Evolutionary conservation across 371 early-diverging fungal species (phyloP), one percentile per base, ranked within the genome.

Genomic region (Mortierella sp.): DNA sequence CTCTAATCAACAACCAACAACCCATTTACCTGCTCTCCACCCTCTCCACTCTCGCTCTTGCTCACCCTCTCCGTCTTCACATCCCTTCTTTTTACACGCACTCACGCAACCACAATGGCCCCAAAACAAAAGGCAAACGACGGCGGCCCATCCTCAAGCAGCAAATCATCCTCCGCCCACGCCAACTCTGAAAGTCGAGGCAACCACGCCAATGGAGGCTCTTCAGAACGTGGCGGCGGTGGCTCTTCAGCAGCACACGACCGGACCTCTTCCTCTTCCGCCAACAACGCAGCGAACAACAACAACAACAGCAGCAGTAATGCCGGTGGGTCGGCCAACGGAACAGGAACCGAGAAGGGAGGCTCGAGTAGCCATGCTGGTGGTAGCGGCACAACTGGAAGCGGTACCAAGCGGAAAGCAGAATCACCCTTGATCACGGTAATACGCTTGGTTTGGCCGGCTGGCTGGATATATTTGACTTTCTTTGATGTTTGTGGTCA

Each of bases 321-420:
- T 31, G 52, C 37, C n/a, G 71, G 68, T 0, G 71, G 63, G 2
- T 40, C 68, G 22, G 75, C 64, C 19, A 31, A 41, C n/a, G 75
- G 66, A 45, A 24, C 68, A 40, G 79, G 66, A 31, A 52, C 24
- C 47, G 77, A 79, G 41, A 79, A 74, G 29, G 66, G 61, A 61
- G 61, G 50, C 34, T 69, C 73, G 31, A 66, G 74, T 52, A 47
- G 66, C 14, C 55, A 66, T 50, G 31, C 67, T 29, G 79, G 66
- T 4, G 31, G 64, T 10, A 53, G 74, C 26, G 72, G 67, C 4
- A 43, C 65, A 37, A 61, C 61, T 19, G 61, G 61, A 6, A 61
- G 61, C 37, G 68, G 74, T 31, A 50, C 72, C 10, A 83, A 83
- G 55, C 83, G 83, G 73, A 83, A 78, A 72, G 79, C 83, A 43